Evolutionary conservation across 805 yeast genomes (phyloP), one percentile per base, ranked within the genome.

Genomic region (Candida succiphila): DNA sequence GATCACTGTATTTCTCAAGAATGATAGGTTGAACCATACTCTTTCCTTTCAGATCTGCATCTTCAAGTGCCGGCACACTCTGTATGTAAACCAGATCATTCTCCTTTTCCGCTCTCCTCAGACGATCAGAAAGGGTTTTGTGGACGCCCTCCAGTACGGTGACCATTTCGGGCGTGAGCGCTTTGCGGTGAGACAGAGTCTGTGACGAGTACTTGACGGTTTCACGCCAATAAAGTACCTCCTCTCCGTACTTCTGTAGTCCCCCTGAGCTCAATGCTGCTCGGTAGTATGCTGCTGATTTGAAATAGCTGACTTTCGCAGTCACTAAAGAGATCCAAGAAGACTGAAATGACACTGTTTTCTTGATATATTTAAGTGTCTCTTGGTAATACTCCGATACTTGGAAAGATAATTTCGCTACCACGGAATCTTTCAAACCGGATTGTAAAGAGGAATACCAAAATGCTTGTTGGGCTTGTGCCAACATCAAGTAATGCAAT

Each of bases 391-490:
- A 73, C 2, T 65, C 65, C 0, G 82, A 61, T 0, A 75, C 78
- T 45, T 78, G 85, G 5, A 62, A 53, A 0, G 95, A 70, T 29
- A 88, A 55, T 43, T 75, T 72, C 1, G 92, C 67, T 3, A 87
- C 56, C 4, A 75, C 59, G 0, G 78, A 59, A 46, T 81, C 75
- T 44, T 76, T 80, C 45, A 72, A 47, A 10, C 62, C 58, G 17
- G 55, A 60, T 25, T 57, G 52, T 0, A 63, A 54, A 0, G 95
- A 86, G 45, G 78, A 77, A 31, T 70, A 75, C 95, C 96, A 87
- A 32, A 80, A 74, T 10, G 75, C 67, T 48, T 88, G 96, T 54
- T 87, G 95, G 0, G 95, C 92, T 46, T 85, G 95, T 0, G 94
- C 92, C 26, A 82, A 49, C 72, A 72, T 71, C 24, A 86, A 47